Evolutionary conservation across 768 basidiomycete species (phyloP).

Genomic region (Sarcodon sp.): DNA sequence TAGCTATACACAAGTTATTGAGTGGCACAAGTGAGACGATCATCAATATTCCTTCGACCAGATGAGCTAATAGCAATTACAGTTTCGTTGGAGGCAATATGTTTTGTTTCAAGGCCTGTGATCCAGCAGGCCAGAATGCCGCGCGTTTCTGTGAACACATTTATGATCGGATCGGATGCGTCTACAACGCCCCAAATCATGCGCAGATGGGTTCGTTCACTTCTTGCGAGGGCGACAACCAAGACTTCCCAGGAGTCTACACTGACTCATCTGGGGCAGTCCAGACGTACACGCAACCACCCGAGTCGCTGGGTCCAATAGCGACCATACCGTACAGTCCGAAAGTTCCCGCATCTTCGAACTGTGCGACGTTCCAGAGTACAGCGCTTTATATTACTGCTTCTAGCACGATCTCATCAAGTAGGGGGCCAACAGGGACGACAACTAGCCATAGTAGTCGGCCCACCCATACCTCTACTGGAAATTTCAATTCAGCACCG

Average conservation of each 20-base stretch:
- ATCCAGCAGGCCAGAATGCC: constrained; percentile 36
- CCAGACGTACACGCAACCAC: constrained; percentile 31
- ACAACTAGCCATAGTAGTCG: too few relatives aligned
- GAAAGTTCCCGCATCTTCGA: constrained; percentile 25
- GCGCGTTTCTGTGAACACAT: constrained; percentile 53
- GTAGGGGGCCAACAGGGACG: too few relatives aligned
- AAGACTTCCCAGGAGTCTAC: constrained; percentile 44
- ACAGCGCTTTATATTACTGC: constrained; percentile 20
- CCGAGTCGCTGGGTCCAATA: constrained; percentile 33
- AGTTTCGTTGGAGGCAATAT: constrained; percentile 58
- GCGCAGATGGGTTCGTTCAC: constrained; percentile 50
- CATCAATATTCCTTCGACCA: not conserved
- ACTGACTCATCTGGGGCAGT: constrained; percentile 22
- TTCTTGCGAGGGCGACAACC: constrained; percentile 51
- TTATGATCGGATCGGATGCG: constrained; percentile 63
- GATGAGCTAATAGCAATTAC: constrained; percentile 9
- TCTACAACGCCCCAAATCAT: constrained; percentile 57
- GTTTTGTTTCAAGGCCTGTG: constrained; percentile 69
- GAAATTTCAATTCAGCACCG: too few relatives aligned
- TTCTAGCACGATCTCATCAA: not conserved
- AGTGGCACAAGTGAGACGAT: constrained; percentile 52
- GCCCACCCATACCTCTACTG: too few relatives aligned
- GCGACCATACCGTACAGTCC: constrained; percentile 30
- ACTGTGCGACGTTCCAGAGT: constrained; percentile 26
- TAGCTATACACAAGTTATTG: constrained; percentile 38